phyloP scores from a whole-genome alignment of 345 rosid genomes.

The Brassica incana region DNA sequence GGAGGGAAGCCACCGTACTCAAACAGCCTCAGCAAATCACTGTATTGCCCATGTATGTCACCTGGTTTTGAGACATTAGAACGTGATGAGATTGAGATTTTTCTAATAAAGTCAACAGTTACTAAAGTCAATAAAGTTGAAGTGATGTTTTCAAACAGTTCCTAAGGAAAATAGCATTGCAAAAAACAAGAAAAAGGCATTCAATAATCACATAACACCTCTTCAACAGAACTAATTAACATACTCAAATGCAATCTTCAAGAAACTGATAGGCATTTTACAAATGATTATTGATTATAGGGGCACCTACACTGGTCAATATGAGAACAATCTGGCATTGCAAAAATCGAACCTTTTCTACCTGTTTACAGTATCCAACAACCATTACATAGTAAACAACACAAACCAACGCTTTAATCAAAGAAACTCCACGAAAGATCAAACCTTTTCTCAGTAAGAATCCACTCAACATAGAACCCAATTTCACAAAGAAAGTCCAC shows the following conservation, averaged over 20 bases:
- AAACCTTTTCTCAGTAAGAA: neutral
- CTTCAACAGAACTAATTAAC: neutral
- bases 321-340: neutral
- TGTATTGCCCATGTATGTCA: slow-evolving; percentile 91
- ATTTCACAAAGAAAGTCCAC: neutral
- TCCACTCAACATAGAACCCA: neutral
- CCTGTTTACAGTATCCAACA: neutral
- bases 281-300: too few relatives aligned
- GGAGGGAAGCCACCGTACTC: slow-evolving; percentile 98
- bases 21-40: slow-evolving; percentile 85
- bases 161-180: neutral
- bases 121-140: neutral
- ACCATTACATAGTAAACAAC: slow-evolving; percentile 16
- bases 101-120: neutral
- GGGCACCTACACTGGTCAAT: too few relatives aligned
- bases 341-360: neutral
- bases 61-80: slow-evolving; percentile 45
- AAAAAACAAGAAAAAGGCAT: neutral
- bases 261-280: too few relatives aligned
- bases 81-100: neutral
- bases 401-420: slow-evolving; percentile 5
- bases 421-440: neutral
- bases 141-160: neutral
- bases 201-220: neutral
- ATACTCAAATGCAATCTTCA: neutral